Evolutionary conservation across 108 stramenopile genomes (phyloP), one percentile per base, ranked within the genome.

Genomic region (Skeletonema costatum): DNA sequence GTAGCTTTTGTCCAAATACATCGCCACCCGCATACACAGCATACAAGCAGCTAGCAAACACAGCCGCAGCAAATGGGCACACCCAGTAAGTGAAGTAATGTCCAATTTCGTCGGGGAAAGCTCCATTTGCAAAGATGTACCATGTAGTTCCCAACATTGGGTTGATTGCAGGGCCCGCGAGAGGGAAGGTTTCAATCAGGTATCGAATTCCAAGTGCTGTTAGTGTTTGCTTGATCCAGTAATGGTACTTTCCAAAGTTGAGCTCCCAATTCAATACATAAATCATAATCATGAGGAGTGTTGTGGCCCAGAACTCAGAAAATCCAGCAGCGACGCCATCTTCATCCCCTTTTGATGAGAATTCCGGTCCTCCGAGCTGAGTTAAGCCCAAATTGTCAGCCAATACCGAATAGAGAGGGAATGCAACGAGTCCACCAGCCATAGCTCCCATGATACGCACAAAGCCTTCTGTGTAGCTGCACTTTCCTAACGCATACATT

Each of bases 61-160:
- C 80, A 14, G 90, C 90, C 21, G 87, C 89, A 35, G 84, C 11
- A 50, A 78, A 83, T 0, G 96, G 89, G 33, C 83, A 83, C 36
- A 94, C 60, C 96, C 96, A 96, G 60, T 96, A 96, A 32, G 91
- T 89, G 65, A 96, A 88, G 80, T 93, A 93, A 67, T 94, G 93
- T 16, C 78, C 70, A 19, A 86, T 75, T 51, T 92, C 82, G 31
- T 38, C 46, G 5, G 95, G 92, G 64, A 80, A 89, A 2, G 68
- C 74, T 42, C 70, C 89, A 30, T 82, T 82, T 12, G 84, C 88
- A 74, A 91, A 93, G 30, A 90, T 89, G 71, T 72, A 75, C 92
- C 92, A 93, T 11, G 86, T 78, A 19, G 96, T 94, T 35, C 87
- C 96, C 41, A 97, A 81, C 93, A 94, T 94, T 48, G 96, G 96